Conservation (phyloP, 1,139 yeast genomes). For the Taphrina flavorubra region DNA sequence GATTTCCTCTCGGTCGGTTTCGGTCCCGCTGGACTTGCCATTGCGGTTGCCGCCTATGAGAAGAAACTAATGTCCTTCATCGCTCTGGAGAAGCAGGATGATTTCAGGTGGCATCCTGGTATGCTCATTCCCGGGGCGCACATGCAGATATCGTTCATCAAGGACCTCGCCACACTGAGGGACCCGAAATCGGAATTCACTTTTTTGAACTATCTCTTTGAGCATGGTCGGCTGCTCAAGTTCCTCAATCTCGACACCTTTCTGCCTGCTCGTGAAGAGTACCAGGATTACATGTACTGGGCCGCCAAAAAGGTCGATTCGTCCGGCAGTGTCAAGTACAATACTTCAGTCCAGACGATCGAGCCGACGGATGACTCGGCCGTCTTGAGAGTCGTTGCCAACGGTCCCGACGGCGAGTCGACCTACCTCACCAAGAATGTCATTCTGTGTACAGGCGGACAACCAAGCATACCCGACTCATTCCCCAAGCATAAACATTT, state of each 20-base stretch:
- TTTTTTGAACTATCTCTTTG: constrained; percentile 47
- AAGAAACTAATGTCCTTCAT: constrained; percentile 31
- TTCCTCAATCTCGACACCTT: constrained; percentile 47
- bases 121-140: constrained; percentile 48
- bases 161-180: constrained; percentile 48
- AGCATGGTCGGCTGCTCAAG: constrained; percentile 45
- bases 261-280: constrained; percentile 48
- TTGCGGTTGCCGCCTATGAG: constrained; percentile 47
- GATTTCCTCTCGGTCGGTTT: constrained; percentile 47
- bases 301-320: constrained; percentile 46
- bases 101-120: constrained; percentile 48
- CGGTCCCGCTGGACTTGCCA: constrained; percentile 48
- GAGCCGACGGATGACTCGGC: constrained; percentile 32
- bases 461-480: constrained; percentile 43
- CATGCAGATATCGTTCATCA: constrained; percentile 48
- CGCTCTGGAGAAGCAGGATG: constrained; percentile 45
- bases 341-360: constrained; percentile 41
- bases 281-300: constrained; percentile 48
- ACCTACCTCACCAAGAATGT: constrained; percentile 43
- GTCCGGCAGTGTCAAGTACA: constrained; percentile 44
- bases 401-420: constrained; percentile 17
- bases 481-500: constrained; percentile 29
- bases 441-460: constrained; percentile 46
- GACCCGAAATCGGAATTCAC: constrained; percentile 48
- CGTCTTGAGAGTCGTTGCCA: constrained; percentile 25